Percentiles rank a stretch among this genome's conserved stretches.
Evolutionary conservation across 106 monocot species (phyloP).

Genomic region (Ottelia alismoides): DNA sequence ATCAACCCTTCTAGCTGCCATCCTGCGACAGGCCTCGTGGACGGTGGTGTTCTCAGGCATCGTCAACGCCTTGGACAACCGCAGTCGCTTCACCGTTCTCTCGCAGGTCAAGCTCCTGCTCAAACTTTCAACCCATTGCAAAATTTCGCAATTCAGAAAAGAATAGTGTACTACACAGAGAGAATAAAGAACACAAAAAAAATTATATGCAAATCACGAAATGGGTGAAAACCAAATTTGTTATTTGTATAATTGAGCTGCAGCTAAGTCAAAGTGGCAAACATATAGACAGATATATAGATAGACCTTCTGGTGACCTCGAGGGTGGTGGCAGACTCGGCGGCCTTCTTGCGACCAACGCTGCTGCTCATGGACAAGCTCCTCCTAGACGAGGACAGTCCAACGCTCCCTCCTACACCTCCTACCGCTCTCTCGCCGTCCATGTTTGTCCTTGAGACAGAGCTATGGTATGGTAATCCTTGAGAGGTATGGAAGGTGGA

Average conservation of each 20-base stretch:
- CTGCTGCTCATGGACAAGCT: constrained; percentile 3
- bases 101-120: constrained; percentile 42
- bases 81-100: constrained; percentile 76
- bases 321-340: background rate
- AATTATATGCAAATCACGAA: background rate
- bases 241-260: background rate
- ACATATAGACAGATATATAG: background rate
- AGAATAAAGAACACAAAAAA: too few relatives aligned
- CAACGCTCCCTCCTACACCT: background rate
- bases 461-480: too few relatives aligned
- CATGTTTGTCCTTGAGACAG: too few relatives aligned
- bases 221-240: background rate
- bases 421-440: background rate
- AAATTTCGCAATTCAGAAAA: too few relatives aligned
- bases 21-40: constrained; percentile 64
- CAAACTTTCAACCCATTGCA: too few relatives aligned
- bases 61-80: constrained; percentile 75
- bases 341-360: background rate
- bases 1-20: constrained; percentile 73
- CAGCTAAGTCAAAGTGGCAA: background rate
- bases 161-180: background rate
- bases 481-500: too few relatives aligned
- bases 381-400: background rate
- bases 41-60: constrained; percentile 68
- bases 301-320: background rate